Evolutionary conservation across 306 rosid species (phyloP).

Genomic region (Pueraria montana): DNA sequence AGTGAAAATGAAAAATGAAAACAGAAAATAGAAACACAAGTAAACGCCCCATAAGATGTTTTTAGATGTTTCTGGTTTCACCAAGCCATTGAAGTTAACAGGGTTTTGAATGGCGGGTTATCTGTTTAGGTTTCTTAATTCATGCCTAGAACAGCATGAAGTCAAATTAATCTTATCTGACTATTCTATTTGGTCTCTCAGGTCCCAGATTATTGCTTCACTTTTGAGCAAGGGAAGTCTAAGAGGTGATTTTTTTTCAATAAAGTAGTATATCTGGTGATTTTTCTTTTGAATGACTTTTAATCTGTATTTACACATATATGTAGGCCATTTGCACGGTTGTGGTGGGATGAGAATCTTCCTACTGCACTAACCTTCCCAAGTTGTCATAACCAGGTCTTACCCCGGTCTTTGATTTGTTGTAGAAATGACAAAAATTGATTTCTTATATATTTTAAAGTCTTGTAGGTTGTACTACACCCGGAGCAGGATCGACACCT

Average conservation of each 20-base stretch:
- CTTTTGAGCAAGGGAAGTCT: slow-evolving; percentile 81
- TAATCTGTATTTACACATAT: slow-evolving; percentile 9
- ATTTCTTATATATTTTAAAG: slow-evolving; percentile 40
- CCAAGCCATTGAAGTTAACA: slow-evolving; percentile 15
- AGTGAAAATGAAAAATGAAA: too few relatives aligned
- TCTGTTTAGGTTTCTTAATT: slow-evolving; percentile 21
- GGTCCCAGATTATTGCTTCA: slow-evolving; percentile 85
- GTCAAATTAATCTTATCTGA: background rate
- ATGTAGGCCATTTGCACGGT: slow-evolving; percentile 88
- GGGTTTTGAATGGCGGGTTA: slow-evolving; percentile 21
- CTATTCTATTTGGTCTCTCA: slow-evolving; percentile 43
- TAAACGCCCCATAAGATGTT: too few relatives aligned
- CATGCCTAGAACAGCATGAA: background rate
- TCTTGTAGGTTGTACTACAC: slow-evolving; percentile 71
- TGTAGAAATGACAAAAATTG: slow-evolving; percentile 25
- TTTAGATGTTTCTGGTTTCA: slow-evolving; percentile 21
- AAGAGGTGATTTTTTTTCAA: slow-evolving; percentile 64
- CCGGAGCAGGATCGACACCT: slow-evolving; percentile 92
- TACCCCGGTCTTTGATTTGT: slow-evolving; percentile 44
- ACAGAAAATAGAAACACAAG: too few relatives aligned
- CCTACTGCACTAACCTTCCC: slow-evolving; percentile 88
- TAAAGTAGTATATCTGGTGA: background rate
- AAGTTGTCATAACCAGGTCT: slow-evolving; percentile 76
- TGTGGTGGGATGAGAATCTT: slow-evolving; percentile 99
- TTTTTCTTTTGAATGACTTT: slow-evolving; percentile 32